Percentiles rank a stretch among this genome's conserved stretches.
phyloP scores from a whole-genome alignment of 768 basidiomycete genomes.

The Tylopilus cervinicoccineus region DNA sequence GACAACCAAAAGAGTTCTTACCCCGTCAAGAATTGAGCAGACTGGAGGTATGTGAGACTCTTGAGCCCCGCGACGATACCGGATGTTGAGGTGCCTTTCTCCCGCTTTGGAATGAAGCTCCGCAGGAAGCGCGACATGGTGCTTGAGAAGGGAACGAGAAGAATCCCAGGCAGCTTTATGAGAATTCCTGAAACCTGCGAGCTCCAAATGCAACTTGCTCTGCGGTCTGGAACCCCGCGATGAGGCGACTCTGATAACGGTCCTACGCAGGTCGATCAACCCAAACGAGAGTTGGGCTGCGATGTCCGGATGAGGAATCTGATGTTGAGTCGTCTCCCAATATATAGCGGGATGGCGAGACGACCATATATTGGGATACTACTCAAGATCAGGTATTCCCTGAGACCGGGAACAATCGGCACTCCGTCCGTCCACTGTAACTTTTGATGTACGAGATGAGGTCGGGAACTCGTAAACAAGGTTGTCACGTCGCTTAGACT shows the following conservation, averaged over 20 bases:
- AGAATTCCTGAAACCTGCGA: background rate
- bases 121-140: slow-evolving; percentile 35
- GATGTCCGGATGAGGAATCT: slow-evolving; percentile 2
- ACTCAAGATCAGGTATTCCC: no score
- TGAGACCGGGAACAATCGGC: background rate
- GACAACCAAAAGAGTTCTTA: slow-evolving; percentile 16
- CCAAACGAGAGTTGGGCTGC: background rate
- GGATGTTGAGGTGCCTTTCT: slow-evolving; percentile 34
- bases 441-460: slow-evolving; percentile 4
- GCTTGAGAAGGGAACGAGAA: background rate
- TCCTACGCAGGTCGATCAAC: background rate
- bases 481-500: background rate
- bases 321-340: no score
- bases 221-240: background rate
- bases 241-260: background rate
- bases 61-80: slow-evolving; percentile 42
- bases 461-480: background rate
- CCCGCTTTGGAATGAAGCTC: slow-evolving; percentile 47
- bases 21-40: slow-evolving; percentile 58
- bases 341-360: background rate
- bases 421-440: no score
- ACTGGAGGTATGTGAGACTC: slow-evolving; percentile 50
- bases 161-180: slow-evolving; percentile 11
- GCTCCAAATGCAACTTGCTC: background rate
- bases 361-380: no score